A percentile compares a stretch with the other conserved stretches of the same genome.
Conservation (phyloP, 352 stramenopile genomes). For the Aphanomyces invadans region DNA sequence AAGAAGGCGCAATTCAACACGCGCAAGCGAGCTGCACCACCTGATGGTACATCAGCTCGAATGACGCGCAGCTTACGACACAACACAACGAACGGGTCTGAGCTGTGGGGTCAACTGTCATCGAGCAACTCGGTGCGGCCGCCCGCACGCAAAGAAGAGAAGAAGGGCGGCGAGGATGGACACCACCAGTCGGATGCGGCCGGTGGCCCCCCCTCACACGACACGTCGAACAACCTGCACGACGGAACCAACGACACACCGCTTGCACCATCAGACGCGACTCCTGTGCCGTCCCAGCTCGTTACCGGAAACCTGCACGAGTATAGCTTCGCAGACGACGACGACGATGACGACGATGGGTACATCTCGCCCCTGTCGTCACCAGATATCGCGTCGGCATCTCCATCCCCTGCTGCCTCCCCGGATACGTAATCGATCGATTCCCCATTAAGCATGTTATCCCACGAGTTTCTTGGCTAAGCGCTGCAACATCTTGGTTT, state of each 20-base stretch:
- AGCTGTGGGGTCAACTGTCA: conserved; percentile 23
- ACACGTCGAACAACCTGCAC: neutral
- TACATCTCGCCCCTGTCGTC: conserved; percentile 21
- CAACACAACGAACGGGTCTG: conserved; percentile 6
- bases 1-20: conserved; percentile 20
- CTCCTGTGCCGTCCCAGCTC: neutral
- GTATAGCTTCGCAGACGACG: conserved; percentile 7
- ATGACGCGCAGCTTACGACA: conserved; percentile 23
- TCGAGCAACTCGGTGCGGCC: neutral
- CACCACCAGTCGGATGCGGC: neutral
- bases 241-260: neutral
- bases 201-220: neutral
- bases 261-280: too few relatives aligned
- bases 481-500: conserved; percentile 15
- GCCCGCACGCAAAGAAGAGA: conserved; percentile 2
- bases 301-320: neutral
- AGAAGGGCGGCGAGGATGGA: neutral
- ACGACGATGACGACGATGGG: conserved; percentile 23
- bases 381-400: conserved; percentile 16
- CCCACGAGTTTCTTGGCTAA: conserved; percentile 19
- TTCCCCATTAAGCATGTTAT: conserved; percentile 6
- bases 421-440: neutral
- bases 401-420: conserved; percentile 10
- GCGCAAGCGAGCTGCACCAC: conserved; percentile 10
- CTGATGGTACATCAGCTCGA: conserved; percentile 5